Conservation (phyloP, 139 green algal genomes). For the Chlorella sp. region DNA sequence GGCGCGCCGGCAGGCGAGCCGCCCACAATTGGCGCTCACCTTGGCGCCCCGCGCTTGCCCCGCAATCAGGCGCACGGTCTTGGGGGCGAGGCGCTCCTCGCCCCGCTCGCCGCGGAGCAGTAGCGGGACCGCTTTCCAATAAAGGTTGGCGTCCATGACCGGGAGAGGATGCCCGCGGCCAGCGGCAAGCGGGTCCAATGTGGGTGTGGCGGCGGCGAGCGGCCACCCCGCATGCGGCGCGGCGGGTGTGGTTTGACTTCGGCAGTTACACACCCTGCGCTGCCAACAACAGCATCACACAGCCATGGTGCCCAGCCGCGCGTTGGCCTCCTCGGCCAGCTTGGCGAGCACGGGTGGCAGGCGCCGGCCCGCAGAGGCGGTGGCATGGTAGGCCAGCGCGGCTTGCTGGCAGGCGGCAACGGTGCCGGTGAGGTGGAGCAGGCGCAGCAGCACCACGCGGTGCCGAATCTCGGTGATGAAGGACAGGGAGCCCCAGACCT, state of each 20-base stretch:
- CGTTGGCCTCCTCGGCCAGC: conserved; percentile 18
- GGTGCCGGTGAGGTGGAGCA: conserved; percentile 50
- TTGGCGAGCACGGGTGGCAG: conserved; percentile 12
- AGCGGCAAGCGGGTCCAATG: too few relatives aligned
- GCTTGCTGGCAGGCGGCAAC: conserved; percentile 28
- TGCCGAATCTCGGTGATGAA: conserved; percentile 46
- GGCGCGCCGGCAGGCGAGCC: too few relatives aligned
- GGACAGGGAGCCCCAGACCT: conserved; percentile 48
- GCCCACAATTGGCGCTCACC: not conserved
- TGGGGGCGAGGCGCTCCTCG: not conserved
- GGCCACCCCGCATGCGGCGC: not conserved
- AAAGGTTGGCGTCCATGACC: conserved; percentile 45
- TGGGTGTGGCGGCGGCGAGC: too few relatives aligned
- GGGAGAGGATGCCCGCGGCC: too few relatives aligned
- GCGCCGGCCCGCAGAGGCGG: not conserved
- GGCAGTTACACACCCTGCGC: too few relatives aligned
- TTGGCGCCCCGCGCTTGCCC: not conserved
- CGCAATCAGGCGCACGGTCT: conserved; percentile 20
- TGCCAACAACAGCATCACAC: conserved; percentile 10
- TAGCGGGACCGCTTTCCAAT: conserved; percentile 77
- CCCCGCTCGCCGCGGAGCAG: conserved; percentile 60
- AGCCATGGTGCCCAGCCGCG: conserved; percentile 13
- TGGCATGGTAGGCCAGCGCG: conserved; percentile 3
- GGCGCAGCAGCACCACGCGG: conserved; percentile 30
- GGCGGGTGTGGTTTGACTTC: too few relatives aligned